These are phyloP conservation scores for Phytophthora sp. DNA, from an alignment of 352 stramenopile species.

Conservation along the genomic window DNA sequence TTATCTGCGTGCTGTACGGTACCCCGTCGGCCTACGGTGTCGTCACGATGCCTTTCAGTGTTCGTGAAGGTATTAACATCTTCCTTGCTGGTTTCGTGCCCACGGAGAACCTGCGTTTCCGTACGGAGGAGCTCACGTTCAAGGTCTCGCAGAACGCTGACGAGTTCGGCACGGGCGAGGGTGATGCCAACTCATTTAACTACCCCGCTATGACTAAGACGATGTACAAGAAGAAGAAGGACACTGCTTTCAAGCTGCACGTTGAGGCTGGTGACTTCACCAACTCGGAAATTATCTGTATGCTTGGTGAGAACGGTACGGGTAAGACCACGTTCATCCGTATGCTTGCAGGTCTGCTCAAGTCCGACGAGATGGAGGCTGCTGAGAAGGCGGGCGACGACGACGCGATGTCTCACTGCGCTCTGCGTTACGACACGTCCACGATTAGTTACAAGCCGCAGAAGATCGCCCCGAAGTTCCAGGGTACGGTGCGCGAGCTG, in stretches of 20 bases:
- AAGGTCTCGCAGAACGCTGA: conserved; percentile 97
- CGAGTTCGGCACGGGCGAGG: conserved; percentile 85
- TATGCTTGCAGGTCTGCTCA: conserved; percentile 99
- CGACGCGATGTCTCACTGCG: conserved; percentile 77
- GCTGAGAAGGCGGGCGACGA: conserved; percentile 73
- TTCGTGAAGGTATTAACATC: conserved; percentile 99
- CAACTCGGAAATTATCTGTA: conserved; percentile 99
- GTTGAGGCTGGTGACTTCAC: conserved; percentile 98
- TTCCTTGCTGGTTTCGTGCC: conserved; percentile 99
- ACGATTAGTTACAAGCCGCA: conserved; percentile 99
- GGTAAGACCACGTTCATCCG: conserved; percentile 99
- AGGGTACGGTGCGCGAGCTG: conserved; percentile 97
- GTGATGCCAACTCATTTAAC: conserved; percentile 92
- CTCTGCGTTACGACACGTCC: conserved; percentile 83
- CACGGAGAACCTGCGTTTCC: conserved; percentile 99
- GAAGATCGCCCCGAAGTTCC: conserved; percentile 97
- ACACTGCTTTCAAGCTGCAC: conserved; percentile 97
- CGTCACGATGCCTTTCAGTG: conserved; percentile 99
- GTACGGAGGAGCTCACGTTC: conserved; percentile 98
- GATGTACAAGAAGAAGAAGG: conserved; percentile 93
- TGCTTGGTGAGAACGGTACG: conserved; percentile 99
- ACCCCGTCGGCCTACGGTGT: conserved; percentile 98
- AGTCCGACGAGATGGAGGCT: conserved; percentile 96
- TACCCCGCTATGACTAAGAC: conserved; percentile 99
- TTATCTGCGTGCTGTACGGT: conserved; percentile 99